Percentiles rank a stretch among this genome's conserved stretches.
phyloP scores from a whole-genome alignment of 768 basidiomycete genomes.

The Suillus luteus region DNA sequence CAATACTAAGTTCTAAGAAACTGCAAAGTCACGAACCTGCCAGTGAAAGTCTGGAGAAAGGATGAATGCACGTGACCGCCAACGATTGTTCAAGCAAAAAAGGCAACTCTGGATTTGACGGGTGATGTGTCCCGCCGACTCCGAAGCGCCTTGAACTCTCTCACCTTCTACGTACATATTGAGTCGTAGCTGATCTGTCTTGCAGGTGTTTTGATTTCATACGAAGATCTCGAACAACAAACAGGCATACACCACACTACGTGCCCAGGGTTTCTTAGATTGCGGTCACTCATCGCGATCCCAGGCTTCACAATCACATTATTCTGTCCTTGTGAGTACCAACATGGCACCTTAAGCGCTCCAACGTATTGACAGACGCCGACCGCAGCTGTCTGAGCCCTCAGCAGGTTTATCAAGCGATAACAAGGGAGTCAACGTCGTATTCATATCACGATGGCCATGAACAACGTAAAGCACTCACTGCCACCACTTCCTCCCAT shows the following conservation, averaged over 20 bases:
- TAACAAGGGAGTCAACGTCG: neutral
- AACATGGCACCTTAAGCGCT: neutral
- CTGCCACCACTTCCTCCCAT: conserved; percentile 56
- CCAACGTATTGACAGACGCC: neutral
- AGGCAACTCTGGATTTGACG: neutral
- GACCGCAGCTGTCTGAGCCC: neutral
- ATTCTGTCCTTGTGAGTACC: neutral
- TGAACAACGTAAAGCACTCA: conserved; percentile 14
- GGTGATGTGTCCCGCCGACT: neutral
- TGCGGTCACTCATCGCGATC: conserved; percentile 4
- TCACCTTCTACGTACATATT: neutral
- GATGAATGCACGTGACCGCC: conserved; percentile 10
- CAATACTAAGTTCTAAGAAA: conserved; percentile 3
- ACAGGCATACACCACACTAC: neutral
- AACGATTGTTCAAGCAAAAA: conserved; percentile 3
- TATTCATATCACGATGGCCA: conserved; percentile 1
- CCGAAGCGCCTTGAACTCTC: neutral
- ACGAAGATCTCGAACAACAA: neutral
- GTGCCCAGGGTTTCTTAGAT: neutral
- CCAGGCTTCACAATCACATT: neutral
- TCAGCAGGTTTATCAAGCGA: conserved; percentile 8
- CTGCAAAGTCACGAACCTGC: conserved; percentile 2
- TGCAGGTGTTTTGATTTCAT: neutral
- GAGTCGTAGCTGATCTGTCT: neutral
- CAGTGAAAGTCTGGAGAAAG: neutral